Base-by-base conservation (phyloP, 1,284 basidiomycete species). In the Polyporus tsugae region DNA sequence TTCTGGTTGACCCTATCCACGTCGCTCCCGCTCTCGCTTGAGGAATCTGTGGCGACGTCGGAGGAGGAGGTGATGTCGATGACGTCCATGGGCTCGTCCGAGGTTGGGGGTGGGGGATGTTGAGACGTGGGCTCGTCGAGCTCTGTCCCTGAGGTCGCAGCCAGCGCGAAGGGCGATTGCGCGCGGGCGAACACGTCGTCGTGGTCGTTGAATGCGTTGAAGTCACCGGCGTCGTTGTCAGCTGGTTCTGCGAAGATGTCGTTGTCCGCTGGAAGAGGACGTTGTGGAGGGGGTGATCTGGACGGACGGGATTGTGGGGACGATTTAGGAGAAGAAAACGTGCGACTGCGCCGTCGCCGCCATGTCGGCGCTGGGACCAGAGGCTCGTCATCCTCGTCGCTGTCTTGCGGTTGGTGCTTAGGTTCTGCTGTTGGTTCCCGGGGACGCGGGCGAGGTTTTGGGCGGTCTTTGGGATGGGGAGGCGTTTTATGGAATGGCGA, bases 61-160 rank as follows among this genome's bases (percentile, higher is more conserved):
- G 39, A 58, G 49, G 64, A 62, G 22, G 68, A 68, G 22, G 60
- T 61, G 60, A 70, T 38, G 36, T 72, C 70, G n/a, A 72, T 67
- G 52, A 72, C 25, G 3, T 72, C 71, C 38, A 64, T 66, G 35
- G 66, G 55, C 9, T 71, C 70, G 39, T 67, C 68, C 5, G 68
- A 64, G 0, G 62, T 63, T 2, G 63, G 66, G 2, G 71, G 70
- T 1, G 66, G 66, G 7, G 36, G 41, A 7, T 58, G 64, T 11
- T 46, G 62, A 6, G 66, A 49, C 60, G 60, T 62, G 6, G 41
- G n/a, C 17, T 70, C 66, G 39, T 72, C 66, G 17, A 35, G 55
- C 10, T 55, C 61, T 1, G 55, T 52, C 4, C 35, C 62, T 6
- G 64, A 60, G 4, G 62, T 65, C 1, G 55, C 59, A 2, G 69